Evolutionary conservation across 495 filamentous ascomycete genomes (phyloP), one percentile per base, ranked within the genome.

Genomic region (Rostrohypoxylon terebratum): DNA sequence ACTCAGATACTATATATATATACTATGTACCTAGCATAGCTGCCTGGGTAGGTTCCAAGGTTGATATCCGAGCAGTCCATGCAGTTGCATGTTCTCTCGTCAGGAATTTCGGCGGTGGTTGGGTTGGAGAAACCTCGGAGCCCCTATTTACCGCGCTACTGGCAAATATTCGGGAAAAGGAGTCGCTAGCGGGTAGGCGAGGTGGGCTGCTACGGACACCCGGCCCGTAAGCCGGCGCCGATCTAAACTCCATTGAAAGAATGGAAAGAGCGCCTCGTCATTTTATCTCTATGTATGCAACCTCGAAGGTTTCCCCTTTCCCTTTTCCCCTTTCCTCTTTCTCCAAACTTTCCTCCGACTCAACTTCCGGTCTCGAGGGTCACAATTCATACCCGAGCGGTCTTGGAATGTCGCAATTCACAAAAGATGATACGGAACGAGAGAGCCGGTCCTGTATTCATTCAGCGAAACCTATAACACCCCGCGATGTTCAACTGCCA

Each of bases 211-310:
- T 28, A 33, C 61, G 66, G 63, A 10, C 25, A 16, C 16, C 38
- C 71, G 71, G 71, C 40, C 71, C 71, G 71, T 6, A 10, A 57
- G 31, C 71, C 71, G 71, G 71, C 57, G 71, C 62, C 34, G 71
- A 74, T 74, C 71, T 74, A 60, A 53, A 47, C 66, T 63, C 33
- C 54, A 62, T 69, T 66, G 59, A 73, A 69, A 38, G n/a, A 51
- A 25, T 69, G 62, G 59, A 73, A 69, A 38, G n/a, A 51, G 20
- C 40, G 28, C 59, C n/a, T 59, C 48, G 44, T 55, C 34, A 64
- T 58, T 21, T 58, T 21, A 20, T 55, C 38, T 48, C 33, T 20
- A 63, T 68, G 44, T 20, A 63, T 68, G 44, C 33, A 47, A 23
- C 4, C 38, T 42, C 6, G 28, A 28, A 28, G 23, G n/a, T n/a